Conservation (phyloP, 306 rosid species). For the Phaseolus lunatus region DNA sequence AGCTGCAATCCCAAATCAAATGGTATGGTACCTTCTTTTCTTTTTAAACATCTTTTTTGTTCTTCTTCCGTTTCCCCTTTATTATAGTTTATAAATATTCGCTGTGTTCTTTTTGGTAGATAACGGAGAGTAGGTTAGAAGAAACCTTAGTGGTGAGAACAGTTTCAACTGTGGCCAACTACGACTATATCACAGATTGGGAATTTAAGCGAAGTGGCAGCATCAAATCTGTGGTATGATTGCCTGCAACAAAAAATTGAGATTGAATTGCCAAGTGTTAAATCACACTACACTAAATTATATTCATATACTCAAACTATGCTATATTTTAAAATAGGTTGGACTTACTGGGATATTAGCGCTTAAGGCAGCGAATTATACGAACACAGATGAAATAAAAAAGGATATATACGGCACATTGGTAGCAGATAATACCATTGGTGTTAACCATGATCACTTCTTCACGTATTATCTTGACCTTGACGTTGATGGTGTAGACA, state of each 20-base stretch:
- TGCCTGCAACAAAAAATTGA: neutral
- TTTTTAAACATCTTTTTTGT: neutral
- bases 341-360: conserved; percentile 58
- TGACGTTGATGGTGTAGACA: conserved; percentile 60
- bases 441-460: conserved; percentile 67
- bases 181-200: conserved; percentile 65
- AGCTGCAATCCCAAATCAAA: conserved; percentile 33
- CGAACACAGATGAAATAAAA: conserved; percentile 50
- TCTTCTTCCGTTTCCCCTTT: neutral
- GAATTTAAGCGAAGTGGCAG: conserved; percentile 63
- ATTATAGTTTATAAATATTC: neutral
- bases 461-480: conserved; percentile 58
- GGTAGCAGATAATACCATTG: conserved; percentile 59
- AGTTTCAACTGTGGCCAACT: conserved; percentile 58
- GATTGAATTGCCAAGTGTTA: neutral
- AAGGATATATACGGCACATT: conserved; percentile 55
- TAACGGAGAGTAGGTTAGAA: conserved; percentile 59
- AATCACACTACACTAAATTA: neutral
- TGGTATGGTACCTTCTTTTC: conserved; percentile 23
- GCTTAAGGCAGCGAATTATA: conserved; percentile 44
- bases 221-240: conserved; percentile 59
- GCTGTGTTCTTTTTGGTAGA: conserved; percentile 44
- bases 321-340: conserved; percentile 46
- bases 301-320: too few relatives aligned
- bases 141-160: conserved; percentile 60